A percentile compares a stretch with the other conserved stretches of the same genome.
These are phyloP conservation scores for Cystobasidium pallidum DNA, from an alignment of 1,284 basidiomycete genomes.

Conservation along the genomic window DNA sequence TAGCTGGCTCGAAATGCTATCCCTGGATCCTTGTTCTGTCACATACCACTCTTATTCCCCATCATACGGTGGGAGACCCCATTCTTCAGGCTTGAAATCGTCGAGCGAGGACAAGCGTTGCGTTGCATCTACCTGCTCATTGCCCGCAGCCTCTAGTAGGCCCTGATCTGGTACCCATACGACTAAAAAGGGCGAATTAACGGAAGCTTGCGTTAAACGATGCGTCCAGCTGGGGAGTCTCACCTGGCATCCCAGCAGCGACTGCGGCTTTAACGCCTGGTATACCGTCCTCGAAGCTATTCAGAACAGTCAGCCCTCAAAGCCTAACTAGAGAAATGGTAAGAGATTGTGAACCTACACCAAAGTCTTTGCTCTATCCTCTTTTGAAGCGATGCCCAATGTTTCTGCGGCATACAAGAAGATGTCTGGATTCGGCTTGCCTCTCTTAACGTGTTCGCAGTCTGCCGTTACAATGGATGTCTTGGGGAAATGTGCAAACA, in stretches of 20 bases:
- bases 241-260: constrained; percentile 52
- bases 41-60: constrained; percentile 11
- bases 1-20: background rate
- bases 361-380: constrained; percentile 44
- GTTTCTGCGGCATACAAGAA: constrained; percentile 52
- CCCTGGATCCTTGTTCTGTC: background rate
- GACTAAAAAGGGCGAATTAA: constrained; percentile 34
- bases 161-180: constrained; percentile 51
- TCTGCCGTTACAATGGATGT: constrained; percentile 44
- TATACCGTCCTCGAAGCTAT: constrained; percentile 51
- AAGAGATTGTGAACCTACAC: constrained; percentile 38
- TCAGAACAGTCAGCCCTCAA: background rate
- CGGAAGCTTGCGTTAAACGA: no score
- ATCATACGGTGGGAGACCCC: constrained; percentile 50
- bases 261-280: constrained; percentile 51
- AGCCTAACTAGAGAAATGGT: background rate
- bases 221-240: background rate
- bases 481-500: constrained; percentile 48
- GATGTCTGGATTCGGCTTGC: constrained; percentile 51
- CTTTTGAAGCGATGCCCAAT: constrained; percentile 46
- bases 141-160: constrained; percentile 44
- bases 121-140: constrained; percentile 45
- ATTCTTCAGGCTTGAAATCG: constrained; percentile 46
- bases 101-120: constrained; percentile 36
- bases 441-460: constrained; percentile 39